Conservation (phyloP, 331 rosid genomes). For the Phaseolus coccineus region DNA sequence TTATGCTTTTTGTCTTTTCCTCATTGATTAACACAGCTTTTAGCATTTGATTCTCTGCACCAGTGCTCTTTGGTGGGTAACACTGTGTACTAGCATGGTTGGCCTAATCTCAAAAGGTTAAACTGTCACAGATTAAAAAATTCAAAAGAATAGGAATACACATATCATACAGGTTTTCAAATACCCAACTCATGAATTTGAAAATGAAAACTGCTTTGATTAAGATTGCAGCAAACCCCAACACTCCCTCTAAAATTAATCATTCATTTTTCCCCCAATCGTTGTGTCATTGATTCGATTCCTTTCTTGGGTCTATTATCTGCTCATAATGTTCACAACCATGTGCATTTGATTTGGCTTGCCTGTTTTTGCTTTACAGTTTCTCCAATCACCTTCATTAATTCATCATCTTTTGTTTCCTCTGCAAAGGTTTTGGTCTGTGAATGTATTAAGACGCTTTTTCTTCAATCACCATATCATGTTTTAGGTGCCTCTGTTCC, state of each 20-base stretch:
- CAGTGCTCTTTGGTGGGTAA: constrained; percentile 46
- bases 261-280: constrained; percentile 31
- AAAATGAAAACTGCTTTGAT: constrained; percentile 2
- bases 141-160: not conserved
- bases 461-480: constrained; percentile 25
- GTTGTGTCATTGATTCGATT: constrained; percentile 53
- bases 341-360: constrained; percentile 46
- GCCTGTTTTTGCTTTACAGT: constrained; percentile 41
- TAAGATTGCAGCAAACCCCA: constrained; percentile 43
- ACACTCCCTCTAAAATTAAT: constrained; percentile 37
- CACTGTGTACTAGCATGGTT: constrained; percentile 35
- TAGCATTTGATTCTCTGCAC: constrained; percentile 49
- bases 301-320: constrained; percentile 39
- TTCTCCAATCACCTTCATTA: constrained; percentile 25
- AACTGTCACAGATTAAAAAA: constrained; percentile 19
- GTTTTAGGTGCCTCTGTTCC: constrained; percentile 17
- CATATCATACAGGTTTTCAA: not conserved
- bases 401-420: constrained; percentile 47
- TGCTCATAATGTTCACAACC: constrained; percentile 44
- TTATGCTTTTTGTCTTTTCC: constrained; percentile 52
- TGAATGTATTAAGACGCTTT: constrained; percentile 32
- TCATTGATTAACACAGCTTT: constrained; percentile 43
- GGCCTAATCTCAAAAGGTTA: constrained; percentile 43
- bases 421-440: constrained; percentile 24
- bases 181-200: constrained; percentile 1